Conservation (phyloP, 768 basidiomycete species). For the Rhizopogon salebrosus region DNA sequence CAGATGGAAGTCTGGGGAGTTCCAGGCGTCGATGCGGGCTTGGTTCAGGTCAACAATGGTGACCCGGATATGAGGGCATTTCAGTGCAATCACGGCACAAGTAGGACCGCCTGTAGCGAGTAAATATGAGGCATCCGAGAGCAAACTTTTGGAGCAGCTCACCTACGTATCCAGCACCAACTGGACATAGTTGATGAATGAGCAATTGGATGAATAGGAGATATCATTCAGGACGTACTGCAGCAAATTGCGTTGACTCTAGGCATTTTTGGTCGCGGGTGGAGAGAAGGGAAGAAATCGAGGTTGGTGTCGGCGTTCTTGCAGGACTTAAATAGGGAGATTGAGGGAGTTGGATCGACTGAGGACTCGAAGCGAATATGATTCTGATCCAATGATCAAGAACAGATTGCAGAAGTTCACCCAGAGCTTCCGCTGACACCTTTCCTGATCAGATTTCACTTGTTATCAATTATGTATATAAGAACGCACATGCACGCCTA, state of each 20-base stretch:
- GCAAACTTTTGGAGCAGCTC: slow-evolving; percentile 20
- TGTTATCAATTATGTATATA: too few species aligned
- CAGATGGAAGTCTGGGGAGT: slow-evolving; percentile 73
- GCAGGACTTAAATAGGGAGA: neutral
- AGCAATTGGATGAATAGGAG: slow-evolving; percentile 4
- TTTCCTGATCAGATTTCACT: too few species aligned
- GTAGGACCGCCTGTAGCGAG: slow-evolving; percentile 76
- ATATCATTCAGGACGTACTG: slow-evolving; percentile 49
- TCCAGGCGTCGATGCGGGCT: slow-evolving; percentile 94
- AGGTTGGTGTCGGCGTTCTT: neutral
- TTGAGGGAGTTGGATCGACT: too few species aligned
- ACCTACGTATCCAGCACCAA: slow-evolving; percentile 94
- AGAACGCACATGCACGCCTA: too few species aligned
- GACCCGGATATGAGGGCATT: slow-evolving; percentile 88
- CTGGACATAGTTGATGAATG: slow-evolving; percentile 31
- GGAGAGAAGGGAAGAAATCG: neutral
- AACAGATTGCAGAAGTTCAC: too few species aligned
- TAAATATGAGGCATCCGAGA: slow-evolving; percentile 8
- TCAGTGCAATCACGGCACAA: slow-evolving; percentile 90
- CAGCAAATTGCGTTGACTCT: slow-evolving; percentile 82
- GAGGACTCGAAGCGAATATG: too few species aligned
- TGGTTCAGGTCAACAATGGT: slow-evolving; percentile 99
- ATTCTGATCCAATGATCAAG: too few species aligned
- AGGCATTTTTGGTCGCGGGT: slow-evolving; percentile 22
- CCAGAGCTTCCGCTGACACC: too few species aligned